Conservation (phyloP, 2,329 filamentous ascomycete genomes). For the Talaromyces islandicus region DNA sequence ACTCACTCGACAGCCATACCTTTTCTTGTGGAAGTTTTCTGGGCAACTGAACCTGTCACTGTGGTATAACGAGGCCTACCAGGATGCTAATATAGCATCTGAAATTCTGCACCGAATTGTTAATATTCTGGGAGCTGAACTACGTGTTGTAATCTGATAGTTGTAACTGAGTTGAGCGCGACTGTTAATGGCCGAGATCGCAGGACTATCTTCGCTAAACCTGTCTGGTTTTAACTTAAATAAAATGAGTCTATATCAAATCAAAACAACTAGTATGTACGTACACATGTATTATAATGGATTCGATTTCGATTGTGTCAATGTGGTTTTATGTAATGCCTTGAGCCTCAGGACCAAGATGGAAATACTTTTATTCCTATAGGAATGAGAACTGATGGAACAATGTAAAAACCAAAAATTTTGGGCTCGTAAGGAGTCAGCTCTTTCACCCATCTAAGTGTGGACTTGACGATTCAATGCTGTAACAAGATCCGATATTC, state of each 20-base stretch:
- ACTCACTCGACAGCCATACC: slow-evolving; percentile 3
- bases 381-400: background rate
- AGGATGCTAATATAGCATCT: background rate
- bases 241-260: background rate
- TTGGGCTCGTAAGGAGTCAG: background rate
- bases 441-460: background rate
- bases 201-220: background rate
- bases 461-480: background rate
- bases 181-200: background rate
- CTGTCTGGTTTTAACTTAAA: background rate
- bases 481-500: background rate
- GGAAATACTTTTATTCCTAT: background rate
- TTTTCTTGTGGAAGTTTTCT: slow-evolving; percentile 5
- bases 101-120: background rate
- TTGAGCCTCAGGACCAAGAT: background rate
- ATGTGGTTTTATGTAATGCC: background rate
- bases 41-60: slow-evolving; percentile 1
- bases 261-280: background rate
- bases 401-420: background rate
- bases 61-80: slow-evolving; percentile 6
- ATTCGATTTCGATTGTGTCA: background rate
- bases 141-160: background rate
- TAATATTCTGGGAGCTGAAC: background rate
- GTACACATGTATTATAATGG: too few species aligned
- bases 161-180: background rate